Base-by-base conservation (phyloP, 2,329 filamentous ascomycete genomes). In the Fusarium lyarnte region DNA sequence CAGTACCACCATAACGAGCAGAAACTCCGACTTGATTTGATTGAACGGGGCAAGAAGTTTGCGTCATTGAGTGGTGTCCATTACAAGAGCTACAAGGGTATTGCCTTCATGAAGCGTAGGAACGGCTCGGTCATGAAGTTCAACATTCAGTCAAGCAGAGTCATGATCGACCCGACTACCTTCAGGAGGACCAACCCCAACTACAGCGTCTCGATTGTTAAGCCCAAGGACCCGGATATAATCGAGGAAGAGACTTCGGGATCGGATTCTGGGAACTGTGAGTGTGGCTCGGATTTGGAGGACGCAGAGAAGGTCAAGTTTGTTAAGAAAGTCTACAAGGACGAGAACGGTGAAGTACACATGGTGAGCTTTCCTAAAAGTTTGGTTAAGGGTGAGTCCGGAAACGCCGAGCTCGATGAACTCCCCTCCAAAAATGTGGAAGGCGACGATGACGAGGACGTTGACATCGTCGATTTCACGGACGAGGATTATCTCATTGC, bases 161-260 rank as follows among this genome's bases (percentile, higher is more conserved):
- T 97, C 70, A 97, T 97, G 94, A 86, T 97, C 29, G 95, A 97
- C 78, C 90, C 94, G 0, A 90, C 90, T 7, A 93, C 93, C 45
- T 94, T 97, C 82, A 90, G 94, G 13, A 89, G 93, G 38, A 93
- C 95, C 80, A 93, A 96, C 74, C 93, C 94, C 2, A 97, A 97
- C 79, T 97, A 97, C 74, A 89, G 88, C 1, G 89, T 95, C 75
- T 93, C 92, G 27, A 86, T 88, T 4, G 90, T 97, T 60, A 91
- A 92, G 54, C 89, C 92, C 1, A 92, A 93, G 74, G 91, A 94
- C 64, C 87, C 89, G 31, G 89, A 92, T 74, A 80, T 89, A 3
- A 77, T 90, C 2, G 86, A 87, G 10, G 82, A 82, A 27, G 85
- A 84, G 13, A 81, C 85, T 43, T 85, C 84, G 0, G 84, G 83